A percentile compares a stretch with the other conserved stretches of the same genome.
Evolutionary conservation across 495 filamentous ascomycete species (phyloP).

Genomic region (Aspergillus conjunctus): DNA sequence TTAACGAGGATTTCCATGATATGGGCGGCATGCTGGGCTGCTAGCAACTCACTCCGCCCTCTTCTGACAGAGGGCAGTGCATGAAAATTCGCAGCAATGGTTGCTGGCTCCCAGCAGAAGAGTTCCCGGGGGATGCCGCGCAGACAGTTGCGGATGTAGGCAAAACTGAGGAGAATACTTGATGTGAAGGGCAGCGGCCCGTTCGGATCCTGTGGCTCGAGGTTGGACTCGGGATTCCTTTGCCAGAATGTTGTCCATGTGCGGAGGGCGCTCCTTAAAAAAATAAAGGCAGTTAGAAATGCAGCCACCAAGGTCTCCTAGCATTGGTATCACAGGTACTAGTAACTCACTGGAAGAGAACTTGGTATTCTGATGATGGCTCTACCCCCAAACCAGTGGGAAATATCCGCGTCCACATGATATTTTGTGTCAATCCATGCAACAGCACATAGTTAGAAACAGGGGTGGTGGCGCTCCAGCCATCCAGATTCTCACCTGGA

Average conservation of each 20-base stretch:
- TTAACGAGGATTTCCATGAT: constrained; percentile 59
- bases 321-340: too few relatives aligned
- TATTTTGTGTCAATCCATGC: constrained; percentile 60
- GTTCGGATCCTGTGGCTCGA: constrained; percentile 42
- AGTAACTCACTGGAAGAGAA: constrained; percentile 6
- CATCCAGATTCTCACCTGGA: constrained; percentile 24
- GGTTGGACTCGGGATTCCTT: constrained; percentile 40
- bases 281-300: too few relatives aligned
- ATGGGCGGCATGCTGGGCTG: constrained; percentile 59
- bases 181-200: constrained; percentile 62
- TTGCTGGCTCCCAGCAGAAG: constrained; percentile 48
- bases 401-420: constrained; percentile 31
- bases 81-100: constrained; percentile 52
- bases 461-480: constrained; percentile 27
- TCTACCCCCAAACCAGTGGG: neutral
- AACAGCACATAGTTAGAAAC: constrained; percentile 62
- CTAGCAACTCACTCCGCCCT: constrained; percentile 47
- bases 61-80: constrained; percentile 44
- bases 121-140: constrained; percentile 36
- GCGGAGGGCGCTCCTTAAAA: constrained; percentile 47
- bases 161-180: constrained; percentile 56
- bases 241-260: constrained; percentile 59
- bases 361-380: neutral
- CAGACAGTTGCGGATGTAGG: constrained; percentile 60
- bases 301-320: too few relatives aligned